Evolutionary conservation across 768 basidiomycete species (phyloP), one percentile per base, ranked within the genome.

Genomic region (Mycena galericulata): DNA sequence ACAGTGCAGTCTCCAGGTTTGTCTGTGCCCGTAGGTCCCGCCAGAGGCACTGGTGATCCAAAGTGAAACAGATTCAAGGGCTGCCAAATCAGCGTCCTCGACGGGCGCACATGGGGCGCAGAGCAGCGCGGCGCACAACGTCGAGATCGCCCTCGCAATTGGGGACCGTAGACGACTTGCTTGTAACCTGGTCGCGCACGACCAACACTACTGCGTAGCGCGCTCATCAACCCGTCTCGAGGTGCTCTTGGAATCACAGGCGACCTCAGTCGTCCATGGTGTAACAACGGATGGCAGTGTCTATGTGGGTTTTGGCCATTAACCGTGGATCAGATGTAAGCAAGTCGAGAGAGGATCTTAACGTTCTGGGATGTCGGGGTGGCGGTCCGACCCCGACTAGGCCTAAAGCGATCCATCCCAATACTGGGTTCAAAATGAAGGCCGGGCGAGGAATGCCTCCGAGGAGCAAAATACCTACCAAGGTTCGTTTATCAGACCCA

Each of bases 21-120:
- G 43, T 32, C 26, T 62, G 47, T 60, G 29, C n/a, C 1, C n/a
- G 61, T 64, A 64, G 53, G 54, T 64, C 62, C 62, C n/a, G 51
- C 22, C 22, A 29, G 41, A 61, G 36, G 32, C 14, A 46, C 9
- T 49, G 14, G 51, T 64, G 53, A 64, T 56, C 20, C 22, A 6
- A 11, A 32, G 11, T 57, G 64, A 58, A 65, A 65, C 63, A 38
- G 34, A 38, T 65, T 57, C 50, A n/a, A n/a, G n/a, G n/a, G 20
- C 8, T 22, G 24, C 15, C 26, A 10, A 1, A 55, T n/a, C 17
- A 1, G 10, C 40, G n/a, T n/a, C 36, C n/a, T 45, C 29, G 2
- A 34, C 15, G 55, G 3, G 64, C 29, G 40, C 49, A 24, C 36
- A 50, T 29, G 38, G 64, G 29, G 54, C 55, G 47, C 20, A 20